Evolutionary conservation across 1,139 yeast species (phyloP).

Genomic region (Suzukiozyma palmioleophila): DNA sequence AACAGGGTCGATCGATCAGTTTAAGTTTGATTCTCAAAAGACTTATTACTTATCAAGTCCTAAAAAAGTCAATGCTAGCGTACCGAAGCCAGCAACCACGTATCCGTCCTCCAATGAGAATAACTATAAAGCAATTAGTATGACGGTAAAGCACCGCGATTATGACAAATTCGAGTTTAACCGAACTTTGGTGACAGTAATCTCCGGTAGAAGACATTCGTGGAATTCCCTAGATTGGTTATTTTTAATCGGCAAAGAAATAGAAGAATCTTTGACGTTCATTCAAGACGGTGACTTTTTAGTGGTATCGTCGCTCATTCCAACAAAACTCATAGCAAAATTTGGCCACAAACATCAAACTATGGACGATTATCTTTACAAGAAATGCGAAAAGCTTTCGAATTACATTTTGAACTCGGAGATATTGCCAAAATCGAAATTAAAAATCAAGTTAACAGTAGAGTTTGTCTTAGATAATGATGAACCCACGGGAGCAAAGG

Average conservation of each 20-base stretch:
- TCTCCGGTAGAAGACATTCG: slow-evolving; percentile 42
- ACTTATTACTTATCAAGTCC: slow-evolving; percentile 30
- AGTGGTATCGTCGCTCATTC: slow-evolving; percentile 38
- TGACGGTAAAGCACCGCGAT: slow-evolving; percentile 34
- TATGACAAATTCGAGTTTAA: slow-evolving; percentile 18
- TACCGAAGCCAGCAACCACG: neutral
- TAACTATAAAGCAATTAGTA: slow-evolving; percentile 37
- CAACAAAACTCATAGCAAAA: slow-evolving; percentile 20
- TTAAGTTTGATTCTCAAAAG: slow-evolving; percentile 38
- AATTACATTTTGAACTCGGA: slow-evolving; percentile 29
- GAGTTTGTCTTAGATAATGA: slow-evolving; percentile 42
- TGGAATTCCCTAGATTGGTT: slow-evolving; percentile 44
- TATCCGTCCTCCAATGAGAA: slow-evolving; percentile 37
- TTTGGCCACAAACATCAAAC: slow-evolving; percentile 12
- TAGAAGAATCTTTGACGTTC: slow-evolving; percentile 14
- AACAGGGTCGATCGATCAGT: slow-evolving; percentile 29
- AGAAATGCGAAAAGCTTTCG: slow-evolving; percentile 37
- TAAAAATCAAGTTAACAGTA: slow-evolving; percentile 47
- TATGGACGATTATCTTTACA: slow-evolving; percentile 28
- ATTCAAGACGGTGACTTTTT: slow-evolving; percentile 38
- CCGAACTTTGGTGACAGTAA: slow-evolving; percentile 34
- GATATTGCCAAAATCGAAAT: slow-evolving; percentile 16
- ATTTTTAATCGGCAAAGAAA: slow-evolving; percentile 14
- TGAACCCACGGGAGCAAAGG: slow-evolving; percentile 11
- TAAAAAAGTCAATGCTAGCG: slow-evolving; percentile 11